Evolutionary conservation across 192 early-diverging fungal genomes (phyloP).

Genomic region (Coemansia asiatica): DNA sequence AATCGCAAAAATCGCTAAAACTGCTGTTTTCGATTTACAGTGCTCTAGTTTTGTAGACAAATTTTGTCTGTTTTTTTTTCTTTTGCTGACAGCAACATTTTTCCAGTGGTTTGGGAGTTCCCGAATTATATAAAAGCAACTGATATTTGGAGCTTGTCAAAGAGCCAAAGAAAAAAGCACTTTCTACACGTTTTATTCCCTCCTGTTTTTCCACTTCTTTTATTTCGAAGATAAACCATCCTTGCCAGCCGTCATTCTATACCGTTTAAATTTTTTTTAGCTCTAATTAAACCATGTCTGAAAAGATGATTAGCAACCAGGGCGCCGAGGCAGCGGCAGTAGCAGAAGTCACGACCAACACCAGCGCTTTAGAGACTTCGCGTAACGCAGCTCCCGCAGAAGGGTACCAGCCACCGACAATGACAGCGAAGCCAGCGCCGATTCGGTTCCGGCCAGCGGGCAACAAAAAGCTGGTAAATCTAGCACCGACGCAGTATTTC

Average conservation of each 20-base stretch:
- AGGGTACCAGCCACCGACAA: background rate
- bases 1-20: too few species aligned
- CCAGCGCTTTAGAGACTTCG: background rate
- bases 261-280: background rate
- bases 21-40: too few species aligned
- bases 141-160: too few species aligned
- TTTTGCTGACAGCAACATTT: background rate
- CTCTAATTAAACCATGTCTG: background rate
- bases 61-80: background rate
- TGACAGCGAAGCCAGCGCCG: background rate
- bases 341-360: background rate
- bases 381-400: background rate
- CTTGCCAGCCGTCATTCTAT: background rate
- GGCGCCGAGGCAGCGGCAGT: background rate
- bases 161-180: too few species aligned
- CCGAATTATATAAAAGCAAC: too few species aligned
- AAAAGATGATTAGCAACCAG: background rate
- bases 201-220: background rate
- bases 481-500: background rate
- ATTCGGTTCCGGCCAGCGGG: background rate
- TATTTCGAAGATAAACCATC: too few species aligned
- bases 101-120: too few species aligned
- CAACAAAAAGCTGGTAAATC: background rate
- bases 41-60: background rate
- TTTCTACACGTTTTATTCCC: background rate